Evolutionary conservation across 169 alveolate genomes (phyloP).

Genomic region (Plasmodium fragile): DNA sequence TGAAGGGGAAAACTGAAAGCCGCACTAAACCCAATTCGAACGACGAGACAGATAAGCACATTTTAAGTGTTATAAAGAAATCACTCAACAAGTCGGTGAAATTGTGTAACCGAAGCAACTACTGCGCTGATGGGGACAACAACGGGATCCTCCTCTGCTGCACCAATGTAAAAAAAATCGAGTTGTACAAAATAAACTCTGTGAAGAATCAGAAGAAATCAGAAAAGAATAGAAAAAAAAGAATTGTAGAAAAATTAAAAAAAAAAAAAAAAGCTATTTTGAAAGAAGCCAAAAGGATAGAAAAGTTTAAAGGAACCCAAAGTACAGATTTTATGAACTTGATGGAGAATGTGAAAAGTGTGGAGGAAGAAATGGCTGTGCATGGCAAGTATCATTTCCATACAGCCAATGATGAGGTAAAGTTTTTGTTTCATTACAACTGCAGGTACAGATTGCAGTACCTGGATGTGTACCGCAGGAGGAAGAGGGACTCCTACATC

Average conservation of each 20-base stretch:
- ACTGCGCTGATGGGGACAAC: constrained; percentile 55
- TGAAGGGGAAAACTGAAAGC: not conserved
- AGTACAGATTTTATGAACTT: constrained; percentile 29
- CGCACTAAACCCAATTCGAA: not conserved
- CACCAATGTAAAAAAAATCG: constrained; percentile 55
- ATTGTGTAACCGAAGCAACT: constrained; percentile 47
- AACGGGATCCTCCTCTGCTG: constrained; percentile 63
- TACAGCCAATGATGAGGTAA: constrained; percentile 72
- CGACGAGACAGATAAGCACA: not conserved
- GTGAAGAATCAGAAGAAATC: constrained; percentile 75
- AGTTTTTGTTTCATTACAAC: constrained; percentile 54
- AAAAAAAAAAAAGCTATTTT: constrained; percentile 43
- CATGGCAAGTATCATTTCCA: constrained; percentile 56
- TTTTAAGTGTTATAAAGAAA: constrained; percentile 9
- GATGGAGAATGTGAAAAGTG: constrained; percentile 9
- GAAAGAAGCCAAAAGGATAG: constrained; percentile 40
- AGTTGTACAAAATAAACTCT: constrained; percentile 72
- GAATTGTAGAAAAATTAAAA: constrained; percentile 64
- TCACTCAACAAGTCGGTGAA: not conserved
- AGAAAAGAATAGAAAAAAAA: constrained; percentile 63
- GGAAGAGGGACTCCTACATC: constrained; percentile 33
- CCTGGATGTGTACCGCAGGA: constrained; percentile 47
- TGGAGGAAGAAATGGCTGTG: constrained; percentile 29
- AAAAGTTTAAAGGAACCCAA: constrained; percentile 59
- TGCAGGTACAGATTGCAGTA: constrained; percentile 58